Evolutionary conservation across 2,329 filamentous ascomycete genomes (phyloP).

Genomic region (Beauveria medogensis): DNA sequence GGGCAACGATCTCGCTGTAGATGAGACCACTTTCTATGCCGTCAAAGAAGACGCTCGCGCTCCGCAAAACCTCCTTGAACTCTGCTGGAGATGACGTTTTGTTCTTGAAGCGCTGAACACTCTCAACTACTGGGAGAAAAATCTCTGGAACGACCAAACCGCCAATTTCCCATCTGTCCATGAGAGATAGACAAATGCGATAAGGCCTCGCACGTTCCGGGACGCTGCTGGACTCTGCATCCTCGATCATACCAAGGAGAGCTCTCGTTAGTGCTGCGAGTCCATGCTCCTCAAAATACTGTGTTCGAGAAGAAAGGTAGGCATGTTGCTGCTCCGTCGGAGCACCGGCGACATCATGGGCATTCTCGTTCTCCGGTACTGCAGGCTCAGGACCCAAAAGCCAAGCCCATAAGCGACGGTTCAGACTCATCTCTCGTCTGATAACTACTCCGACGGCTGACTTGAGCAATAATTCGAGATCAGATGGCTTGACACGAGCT

Average conservation of each 20-base stretch:
- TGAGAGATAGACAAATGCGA: constrained; percentile 84
- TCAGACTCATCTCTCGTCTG: constrained; percentile 92
- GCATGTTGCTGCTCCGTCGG: constrained; percentile 34
- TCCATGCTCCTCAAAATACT: constrained; percentile 78
- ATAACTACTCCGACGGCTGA: constrained; percentile 83
- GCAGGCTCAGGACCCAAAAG: constrained; percentile 70
- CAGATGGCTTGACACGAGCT: constrained; percentile 59
- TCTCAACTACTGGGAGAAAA: constrained; percentile 78
- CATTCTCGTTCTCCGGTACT: constrained; percentile 38
- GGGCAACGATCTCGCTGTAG: constrained; percentile 69
- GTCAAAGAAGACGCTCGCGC: constrained; percentile 93
- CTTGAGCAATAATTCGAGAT: constrained; percentile 73
- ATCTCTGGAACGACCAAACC: constrained; percentile 80
- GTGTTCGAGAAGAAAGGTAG: constrained; percentile 52
- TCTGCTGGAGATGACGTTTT: constrained; percentile 57
- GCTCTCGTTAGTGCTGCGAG: constrained; percentile 65
- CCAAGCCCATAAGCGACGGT: constrained; percentile 93
- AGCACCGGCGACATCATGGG: constrained; percentile 36
- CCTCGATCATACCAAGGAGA: constrained; percentile 66
- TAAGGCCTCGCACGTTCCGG: constrained; percentile 75
- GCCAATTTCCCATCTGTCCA: constrained; percentile 98
- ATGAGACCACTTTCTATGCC: constrained; percentile 92
- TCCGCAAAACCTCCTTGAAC: constrained; percentile 80
- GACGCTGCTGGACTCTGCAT: constrained; percentile 19
- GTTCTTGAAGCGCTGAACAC: constrained; percentile 65